Conservation (phyloP, 1,284 basidiomycete species). For the Psilocybe mexicana region DNA sequence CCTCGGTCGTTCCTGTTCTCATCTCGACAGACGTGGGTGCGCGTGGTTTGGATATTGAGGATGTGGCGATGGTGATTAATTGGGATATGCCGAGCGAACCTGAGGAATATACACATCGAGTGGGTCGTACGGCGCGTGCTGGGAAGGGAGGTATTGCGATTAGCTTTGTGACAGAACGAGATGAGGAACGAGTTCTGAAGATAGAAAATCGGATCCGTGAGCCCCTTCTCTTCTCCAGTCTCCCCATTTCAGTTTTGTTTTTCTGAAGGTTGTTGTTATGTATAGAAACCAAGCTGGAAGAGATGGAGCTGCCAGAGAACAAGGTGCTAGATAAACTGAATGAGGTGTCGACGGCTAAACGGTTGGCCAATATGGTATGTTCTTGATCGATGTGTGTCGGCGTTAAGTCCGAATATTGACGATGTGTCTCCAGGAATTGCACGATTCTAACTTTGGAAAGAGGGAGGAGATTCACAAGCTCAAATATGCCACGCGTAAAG, state of each 20-base stretch:
- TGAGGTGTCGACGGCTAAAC: slow-evolving; percentile 87
- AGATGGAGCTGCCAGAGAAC: slow-evolving; percentile 78
- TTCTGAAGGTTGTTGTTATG: not conserved
- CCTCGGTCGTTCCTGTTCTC: slow-evolving; percentile 86
- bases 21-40: slow-evolving; percentile 96
- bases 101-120: slow-evolving; percentile 81
- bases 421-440: slow-evolving; percentile 68
- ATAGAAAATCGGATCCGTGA: slow-evolving; percentile 89
- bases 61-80: slow-evolving; percentile 94
- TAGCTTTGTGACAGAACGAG: slow-evolving; percentile 93
- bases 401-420: slow-evolving; percentile 7
- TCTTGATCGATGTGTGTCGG: not conserved
- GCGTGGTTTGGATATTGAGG: slow-evolving; percentile 92
- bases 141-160: slow-evolving; percentile 88
- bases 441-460: slow-evolving; percentile 90
- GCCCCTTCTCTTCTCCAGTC: slow-evolving; percentile 26
- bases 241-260: not conserved
- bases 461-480: slow-evolving; percentile 79
- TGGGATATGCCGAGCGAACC: slow-evolving; percentile 90
- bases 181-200: slow-evolving; percentile 81
- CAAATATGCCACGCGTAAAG: slow-evolving; percentile 51
- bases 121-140: slow-evolving; percentile 91
- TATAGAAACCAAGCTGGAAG: slow-evolving; percentile 71
- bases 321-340: slow-evolving; percentile 88
- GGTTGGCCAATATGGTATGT: slow-evolving; percentile 90